Conservation (phyloP, 352 stramenopile genomes). For the Phytophthora hibernalis region DNA sequence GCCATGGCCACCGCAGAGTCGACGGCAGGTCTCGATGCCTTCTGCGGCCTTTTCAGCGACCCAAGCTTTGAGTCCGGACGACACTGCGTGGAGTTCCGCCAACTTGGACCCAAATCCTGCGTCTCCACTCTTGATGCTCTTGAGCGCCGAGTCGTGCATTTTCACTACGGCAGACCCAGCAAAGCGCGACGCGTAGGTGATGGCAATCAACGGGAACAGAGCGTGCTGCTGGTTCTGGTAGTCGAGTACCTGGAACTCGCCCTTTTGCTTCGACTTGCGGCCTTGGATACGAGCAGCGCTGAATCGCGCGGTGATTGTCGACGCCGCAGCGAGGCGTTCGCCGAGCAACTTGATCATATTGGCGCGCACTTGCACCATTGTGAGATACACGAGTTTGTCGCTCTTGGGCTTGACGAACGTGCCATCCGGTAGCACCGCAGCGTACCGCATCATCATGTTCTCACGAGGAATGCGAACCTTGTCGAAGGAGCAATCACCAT, state of each 20-base stretch:
- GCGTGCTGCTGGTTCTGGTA: slow-evolving; percentile 61
- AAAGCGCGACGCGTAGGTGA: slow-evolving; percentile 38
- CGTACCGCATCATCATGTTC: slow-evolving; percentile 37
- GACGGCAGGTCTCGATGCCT: slow-evolving; percentile 55
- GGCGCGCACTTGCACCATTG: slow-evolving; percentile 53
- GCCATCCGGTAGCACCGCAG: slow-evolving; percentile 56
- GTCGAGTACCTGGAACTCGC: slow-evolving; percentile 54
- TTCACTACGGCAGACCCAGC: slow-evolving; percentile 37
- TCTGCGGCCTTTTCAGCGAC: slow-evolving; percentile 48
- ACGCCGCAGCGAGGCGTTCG: slow-evolving; percentile 9
- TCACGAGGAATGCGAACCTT: slow-evolving; percentile 21
- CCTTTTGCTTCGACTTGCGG: slow-evolving; percentile 37
- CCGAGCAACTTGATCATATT: slow-evolving; percentile 14
- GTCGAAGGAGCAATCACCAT: slow-evolving; percentile 31
- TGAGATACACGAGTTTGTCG: slow-evolving; percentile 71
- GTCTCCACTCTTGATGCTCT: slow-evolving; percentile 44
- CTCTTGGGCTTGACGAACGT: slow-evolving; percentile 68
- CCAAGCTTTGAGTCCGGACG: slow-evolving; percentile 64
- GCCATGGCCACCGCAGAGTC: slow-evolving; percentile 53
- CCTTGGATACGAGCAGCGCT: slow-evolving; percentile 51
- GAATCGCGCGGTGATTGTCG: slow-evolving; percentile 55
- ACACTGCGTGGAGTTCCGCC: slow-evolving; percentile 61
- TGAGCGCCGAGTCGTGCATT: slow-evolving; percentile 44
- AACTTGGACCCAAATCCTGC: slow-evolving; percentile 47
- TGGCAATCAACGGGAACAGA: slow-evolving; percentile 51